These are phyloP conservation scores for Endothia cerciana DNA, from an alignment of 2,329 filamentous ascomycete genomes.

Conservation along the genomic window DNA sequence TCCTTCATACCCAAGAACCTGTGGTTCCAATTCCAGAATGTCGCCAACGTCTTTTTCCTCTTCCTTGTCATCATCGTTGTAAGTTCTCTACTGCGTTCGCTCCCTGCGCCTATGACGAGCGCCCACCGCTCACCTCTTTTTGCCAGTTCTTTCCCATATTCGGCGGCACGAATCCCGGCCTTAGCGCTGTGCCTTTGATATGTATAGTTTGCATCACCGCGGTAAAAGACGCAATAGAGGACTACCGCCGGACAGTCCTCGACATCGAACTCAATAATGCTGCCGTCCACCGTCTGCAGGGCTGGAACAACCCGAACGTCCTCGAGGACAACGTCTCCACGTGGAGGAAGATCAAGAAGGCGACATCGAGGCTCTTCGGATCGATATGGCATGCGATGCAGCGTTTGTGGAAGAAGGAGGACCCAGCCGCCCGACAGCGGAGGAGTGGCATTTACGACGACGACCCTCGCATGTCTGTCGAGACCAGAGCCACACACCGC, in stretches of 20 bases:
- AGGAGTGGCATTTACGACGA: conserved; percentile 54
- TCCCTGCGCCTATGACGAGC: neutral
- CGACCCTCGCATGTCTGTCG: conserved; percentile 66
- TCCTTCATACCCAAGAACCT: conserved; percentile 97
- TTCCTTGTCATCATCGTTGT: conserved; percentile 94
- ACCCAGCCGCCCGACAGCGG: conserved; percentile 53
- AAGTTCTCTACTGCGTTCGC: conserved; percentile 46
- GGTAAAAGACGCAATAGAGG: conserved; percentile 93
- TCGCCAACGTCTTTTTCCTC: conserved; percentile 97
- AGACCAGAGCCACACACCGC: conserved; percentile 61
- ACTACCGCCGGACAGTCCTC: conserved; percentile 87
- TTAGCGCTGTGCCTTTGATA: conserved; percentile 90
- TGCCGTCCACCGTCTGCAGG: conserved; percentile 83
- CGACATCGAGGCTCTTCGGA: conserved; percentile 65
- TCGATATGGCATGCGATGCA: conserved; percentile 55
- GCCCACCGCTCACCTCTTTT: conserved; percentile 34
- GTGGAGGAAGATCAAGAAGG: conserved; percentile 93
- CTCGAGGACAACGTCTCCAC: conserved; percentile 80
- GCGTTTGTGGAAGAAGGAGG: conserved; percentile 52
- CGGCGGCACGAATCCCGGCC: conserved; percentile 84
- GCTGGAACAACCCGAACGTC: conserved; percentile 93
- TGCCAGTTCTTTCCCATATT: conserved; percentile 95
- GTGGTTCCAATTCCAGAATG: conserved; percentile 97
- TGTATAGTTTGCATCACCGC: conserved; percentile 88
- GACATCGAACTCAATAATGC: conserved; percentile 97